Percentiles rank a stretch among this genome's conserved stretches.
These are phyloP conservation scores for Auxenochlorella pyrenoidosa DNA, from an alignment of 139 green algal genomes.

Conservation along the genomic window DNA sequence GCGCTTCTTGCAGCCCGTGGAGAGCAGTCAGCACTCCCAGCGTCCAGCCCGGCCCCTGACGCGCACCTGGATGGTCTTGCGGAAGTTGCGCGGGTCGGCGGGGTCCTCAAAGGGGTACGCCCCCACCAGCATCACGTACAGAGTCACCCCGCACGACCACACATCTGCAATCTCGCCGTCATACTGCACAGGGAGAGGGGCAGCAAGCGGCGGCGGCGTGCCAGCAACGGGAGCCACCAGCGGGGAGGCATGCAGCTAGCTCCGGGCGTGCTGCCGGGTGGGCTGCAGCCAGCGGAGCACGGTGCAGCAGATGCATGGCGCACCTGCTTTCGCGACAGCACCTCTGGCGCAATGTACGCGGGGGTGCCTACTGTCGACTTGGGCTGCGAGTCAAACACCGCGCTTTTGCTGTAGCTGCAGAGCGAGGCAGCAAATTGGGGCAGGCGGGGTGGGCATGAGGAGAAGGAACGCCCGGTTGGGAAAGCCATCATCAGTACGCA, in stretches of 20 bases:
- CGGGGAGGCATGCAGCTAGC: too few species aligned
- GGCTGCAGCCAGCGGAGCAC: too few species aligned
- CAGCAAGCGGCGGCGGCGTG: too few species aligned
- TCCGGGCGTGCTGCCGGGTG: too few species aligned
- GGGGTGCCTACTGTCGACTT: conserved; percentile 99
- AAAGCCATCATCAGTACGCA: not conserved
- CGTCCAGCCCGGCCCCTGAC: not conserved
- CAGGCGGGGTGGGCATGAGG: not conserved
- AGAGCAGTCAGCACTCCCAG: not conserved
- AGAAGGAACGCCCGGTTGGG: too few species aligned
- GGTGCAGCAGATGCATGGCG: not conserved
- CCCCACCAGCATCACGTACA: conserved; percentile 99
- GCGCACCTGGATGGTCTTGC: conserved; percentile 95
- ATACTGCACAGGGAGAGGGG: conserved; percentile 77
- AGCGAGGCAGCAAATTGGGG: not conserved
- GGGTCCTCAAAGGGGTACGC: conserved; percentile 99
- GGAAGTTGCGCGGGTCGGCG: conserved; percentile 94
- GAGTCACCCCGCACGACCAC: conserved; percentile 97
- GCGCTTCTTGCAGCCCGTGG: not conserved
- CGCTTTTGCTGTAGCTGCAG: conserved; percentile 46
- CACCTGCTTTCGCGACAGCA: conserved; percentile 32
- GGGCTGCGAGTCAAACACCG: conserved; percentile 91
- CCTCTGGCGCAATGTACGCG: conserved; percentile 98
- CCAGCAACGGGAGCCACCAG: too few species aligned
- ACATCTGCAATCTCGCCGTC: conserved; percentile 96